A percentile compares a stretch with the other conserved stretches of the same genome.
Evolutionary conservation across 768 basidiomycete species (phyloP).

Genomic region (Leucosporidium scottii): DNA sequence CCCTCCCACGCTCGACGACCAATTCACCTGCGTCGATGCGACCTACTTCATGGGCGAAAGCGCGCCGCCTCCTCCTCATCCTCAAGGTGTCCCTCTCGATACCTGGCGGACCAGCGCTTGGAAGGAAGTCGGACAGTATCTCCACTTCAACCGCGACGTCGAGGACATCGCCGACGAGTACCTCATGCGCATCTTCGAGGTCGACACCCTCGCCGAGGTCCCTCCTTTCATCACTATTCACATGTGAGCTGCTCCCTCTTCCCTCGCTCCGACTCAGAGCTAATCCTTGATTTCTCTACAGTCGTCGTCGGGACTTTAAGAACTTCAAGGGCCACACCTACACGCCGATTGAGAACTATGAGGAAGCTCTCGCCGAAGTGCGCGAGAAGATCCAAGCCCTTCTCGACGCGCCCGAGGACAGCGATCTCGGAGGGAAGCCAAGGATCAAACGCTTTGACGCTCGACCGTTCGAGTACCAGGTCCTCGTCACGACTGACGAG

Average conservation of each 20-base stretch:
- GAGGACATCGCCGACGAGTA: slow-evolving; percentile 13
- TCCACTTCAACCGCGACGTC: slow-evolving; percentile 25
- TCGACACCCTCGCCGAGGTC: neutral
- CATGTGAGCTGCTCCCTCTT: slow-evolving; percentile 2
- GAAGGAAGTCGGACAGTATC: slow-evolving; percentile 21
- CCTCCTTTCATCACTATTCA: slow-evolving; percentile 32
- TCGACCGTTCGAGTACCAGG: slow-evolving; percentile 7
- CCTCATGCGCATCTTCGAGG: slow-evolving; percentile 17
- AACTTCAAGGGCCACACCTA: neutral
- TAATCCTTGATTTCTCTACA: no score
- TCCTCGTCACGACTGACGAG: slow-evolving; percentile 33
- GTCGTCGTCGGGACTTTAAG: slow-evolving; percentile 10
- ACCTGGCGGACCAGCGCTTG: slow-evolving; percentile 20
- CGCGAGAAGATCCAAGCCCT: slow-evolving; percentile 1
- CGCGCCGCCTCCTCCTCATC: no score
- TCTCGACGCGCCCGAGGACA: slow-evolving; percentile 6
- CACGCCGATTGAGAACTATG: slow-evolving; percentile 28
- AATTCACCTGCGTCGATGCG: slow-evolving; percentile 30
- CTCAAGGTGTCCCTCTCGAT: slow-evolving; percentile 5
- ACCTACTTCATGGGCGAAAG: slow-evolving; percentile 26
- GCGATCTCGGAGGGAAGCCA: slow-evolving; percentile 3
- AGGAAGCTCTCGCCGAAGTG: slow-evolving; percentile 13
- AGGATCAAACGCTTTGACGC: neutral
- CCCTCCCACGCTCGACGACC: slow-evolving; percentile 12
- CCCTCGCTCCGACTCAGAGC: no score